Evolutionary conservation across 2,329 filamentous ascomycete genomes (phyloP).

Genomic region (Epicoccum nigrum): DNA sequence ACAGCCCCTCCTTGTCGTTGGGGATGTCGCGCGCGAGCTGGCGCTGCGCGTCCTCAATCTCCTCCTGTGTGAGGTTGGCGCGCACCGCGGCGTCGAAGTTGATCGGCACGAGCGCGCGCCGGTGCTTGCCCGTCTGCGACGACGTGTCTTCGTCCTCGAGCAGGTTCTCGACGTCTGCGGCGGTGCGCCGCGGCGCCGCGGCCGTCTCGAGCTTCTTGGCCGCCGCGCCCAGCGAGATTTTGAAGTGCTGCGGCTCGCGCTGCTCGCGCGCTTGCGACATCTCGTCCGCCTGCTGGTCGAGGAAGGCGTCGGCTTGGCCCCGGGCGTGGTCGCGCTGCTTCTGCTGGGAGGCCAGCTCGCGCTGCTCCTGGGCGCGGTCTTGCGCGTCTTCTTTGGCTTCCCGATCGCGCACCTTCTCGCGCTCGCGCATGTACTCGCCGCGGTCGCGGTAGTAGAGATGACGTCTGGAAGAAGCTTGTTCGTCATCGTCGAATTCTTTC

Average conservation of each 20-base stretch:
- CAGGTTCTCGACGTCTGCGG: constrained; percentile 91
- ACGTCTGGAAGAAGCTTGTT: constrained; percentile 73
- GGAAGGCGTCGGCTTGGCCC: constrained; percentile 88
- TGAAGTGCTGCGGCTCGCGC: constrained; percentile 74
- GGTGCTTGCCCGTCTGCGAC: constrained; percentile 68
- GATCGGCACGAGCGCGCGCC: constrained; percentile 68
- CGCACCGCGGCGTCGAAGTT: constrained; percentile 54
- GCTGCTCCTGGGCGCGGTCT: constrained; percentile 78
- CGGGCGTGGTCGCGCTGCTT: constrained; percentile 78
- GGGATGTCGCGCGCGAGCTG: constrained; percentile 90
- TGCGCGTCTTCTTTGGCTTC: constrained; percentile 81
- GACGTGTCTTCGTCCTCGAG: constrained; percentile 96
- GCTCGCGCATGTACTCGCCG: constrained; percentile 82
- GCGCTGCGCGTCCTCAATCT: constrained; percentile 79
- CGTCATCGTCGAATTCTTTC: constrained; percentile 85
- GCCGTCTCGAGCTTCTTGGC: constrained; percentile 72
- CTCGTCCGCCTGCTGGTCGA: constrained; percentile 82
- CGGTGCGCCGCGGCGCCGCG: constrained; percentile 70
- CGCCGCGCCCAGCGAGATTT: constrained; percentile 85
- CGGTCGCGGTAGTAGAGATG: constrained; percentile 89
- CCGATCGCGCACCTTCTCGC: constrained; percentile 72
- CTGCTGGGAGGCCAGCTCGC: constrained; percentile 72
- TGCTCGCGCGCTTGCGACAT: constrained; percentile 57
- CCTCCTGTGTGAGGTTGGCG: constrained; percentile 75
- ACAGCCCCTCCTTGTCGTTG: constrained; percentile 81